Conservation (phyloP, 805 yeast species). For the Wickerhamomyces chaumierensis region DNA sequence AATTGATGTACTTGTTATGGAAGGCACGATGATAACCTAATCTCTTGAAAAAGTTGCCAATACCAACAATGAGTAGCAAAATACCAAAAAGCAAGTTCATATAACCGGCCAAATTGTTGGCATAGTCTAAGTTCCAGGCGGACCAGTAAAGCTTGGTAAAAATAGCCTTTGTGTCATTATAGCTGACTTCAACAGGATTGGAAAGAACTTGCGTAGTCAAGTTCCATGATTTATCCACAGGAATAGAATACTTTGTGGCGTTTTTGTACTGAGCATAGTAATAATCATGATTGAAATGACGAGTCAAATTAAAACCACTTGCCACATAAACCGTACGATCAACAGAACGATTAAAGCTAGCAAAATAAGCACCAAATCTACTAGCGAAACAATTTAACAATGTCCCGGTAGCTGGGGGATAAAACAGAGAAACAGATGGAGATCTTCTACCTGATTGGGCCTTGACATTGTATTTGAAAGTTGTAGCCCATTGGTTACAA, state of each 20-base stretch:
- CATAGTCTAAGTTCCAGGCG: conserved; percentile 12
- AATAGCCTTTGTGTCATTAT: conserved; percentile 1
- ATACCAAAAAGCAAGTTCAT: conserved; percentile 28
- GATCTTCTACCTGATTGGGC: too few species aligned
- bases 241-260: conserved; percentile 17
- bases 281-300: conserved; percentile 4
- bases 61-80: conserved; percentile 25
- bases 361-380: conserved; percentile 4
- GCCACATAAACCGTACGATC: background rate
- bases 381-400: conserved; percentile 4
- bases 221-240: too few species aligned
- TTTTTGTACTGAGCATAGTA: conserved; percentile 19
- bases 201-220: too few species aligned
- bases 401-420: conserved; percentile 10
- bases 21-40: conserved; percentile 10
- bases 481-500: too few species aligned
- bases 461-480: too few species aligned
- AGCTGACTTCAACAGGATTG: too few species aligned
- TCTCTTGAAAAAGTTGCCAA: conserved; percentile 19
- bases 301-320: conserved; percentile 4
- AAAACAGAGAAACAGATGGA: too few species aligned
- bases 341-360: conserved; percentile 7
- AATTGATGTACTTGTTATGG: conserved; percentile 7
- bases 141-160: background rate
- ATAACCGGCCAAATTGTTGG: conserved; percentile 18